Conservation (phyloP, 257 asterid genomes). For the Vinca minor region DNA sequence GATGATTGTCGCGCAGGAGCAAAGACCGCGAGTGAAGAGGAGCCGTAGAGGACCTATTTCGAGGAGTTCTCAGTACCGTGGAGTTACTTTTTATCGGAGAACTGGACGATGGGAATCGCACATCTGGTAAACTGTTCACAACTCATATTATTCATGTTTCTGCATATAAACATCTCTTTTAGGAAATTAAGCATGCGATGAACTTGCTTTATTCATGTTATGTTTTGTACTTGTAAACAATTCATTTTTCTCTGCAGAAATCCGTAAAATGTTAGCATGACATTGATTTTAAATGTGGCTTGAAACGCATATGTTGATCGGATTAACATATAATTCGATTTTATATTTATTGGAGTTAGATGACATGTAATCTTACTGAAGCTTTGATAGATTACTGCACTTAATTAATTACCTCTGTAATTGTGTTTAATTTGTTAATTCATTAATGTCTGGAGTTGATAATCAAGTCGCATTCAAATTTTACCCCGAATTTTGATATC, state of each 20-base stretch:
- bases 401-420: neutral
- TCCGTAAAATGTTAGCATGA: neutral
- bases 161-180: neutral
- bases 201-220: too few relatives aligned
- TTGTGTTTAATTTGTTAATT: neutral
- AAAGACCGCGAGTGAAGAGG: conserved; percentile 56
- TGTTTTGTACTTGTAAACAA: too few relatives aligned
- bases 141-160: neutral
- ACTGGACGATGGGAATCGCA: conserved; percentile 99
- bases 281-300: neutral
- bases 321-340: neutral
- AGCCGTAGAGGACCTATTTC: conserved; percentile 98
- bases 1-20: conserved; percentile 38
- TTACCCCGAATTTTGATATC: too few relatives aligned
- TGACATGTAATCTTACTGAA: neutral
- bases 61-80: conserved; percentile 95
- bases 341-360: neutral
- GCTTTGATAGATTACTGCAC: neutral
- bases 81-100: conserved; percentile 93
- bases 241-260: neutral
- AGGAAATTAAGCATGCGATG: neutral
- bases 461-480: neutral
- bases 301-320: neutral
- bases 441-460: neutral
- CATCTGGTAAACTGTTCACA: conserved; percentile 50